Evolutionary conservation across 2,329 filamentous ascomycete species (phyloP).

Genomic region (Penicillium psychrosexuale): DNA sequence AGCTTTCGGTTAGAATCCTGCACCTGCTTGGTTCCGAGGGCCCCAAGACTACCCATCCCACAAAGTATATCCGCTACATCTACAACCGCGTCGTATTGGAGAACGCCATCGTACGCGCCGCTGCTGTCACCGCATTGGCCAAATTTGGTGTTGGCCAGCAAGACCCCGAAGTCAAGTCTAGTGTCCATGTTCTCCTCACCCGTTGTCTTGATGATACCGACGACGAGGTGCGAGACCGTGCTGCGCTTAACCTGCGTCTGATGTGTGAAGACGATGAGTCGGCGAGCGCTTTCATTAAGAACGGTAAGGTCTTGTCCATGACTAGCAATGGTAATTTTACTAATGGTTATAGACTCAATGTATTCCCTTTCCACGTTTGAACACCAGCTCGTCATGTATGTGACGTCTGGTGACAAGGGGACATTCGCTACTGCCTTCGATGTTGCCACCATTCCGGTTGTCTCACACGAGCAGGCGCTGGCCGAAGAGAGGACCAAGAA

Average conservation of each 20-base stretch:
- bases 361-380: conserved; percentile 93
- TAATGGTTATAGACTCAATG: conserved; percentile 69
- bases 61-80: conserved; percentile 98
- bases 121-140: conserved; percentile 89
- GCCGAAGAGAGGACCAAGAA: conserved; percentile 97
- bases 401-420: conserved; percentile 84
- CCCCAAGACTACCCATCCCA: conserved; percentile 90
- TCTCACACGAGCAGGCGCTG: conserved; percentile 92
- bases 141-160: conserved; percentile 98
- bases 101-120: conserved; percentile 91
- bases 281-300: conserved; percentile 85
- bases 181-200: conserved; percentile 86
- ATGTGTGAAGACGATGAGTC: conserved; percentile 90
- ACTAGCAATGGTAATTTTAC: conserved; percentile 4
- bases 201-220: conserved; percentile 95
- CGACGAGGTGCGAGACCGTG: conserved; percentile 94
- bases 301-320: conserved; percentile 56
- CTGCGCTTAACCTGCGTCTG: conserved; percentile 83
- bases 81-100: conserved; percentile 98
- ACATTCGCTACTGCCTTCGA: conserved; percentile 86
- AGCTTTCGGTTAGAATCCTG: conserved; percentile 89
- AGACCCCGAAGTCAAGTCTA: conserved; percentile 94
- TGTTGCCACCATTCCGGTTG: conserved; percentile 82
- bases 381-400: conserved; percentile 96
- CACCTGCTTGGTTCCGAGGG: conserved; percentile 93